Evolutionary conservation across 1,139 yeast species (phyloP).

Genomic region (Taiozyma onychis): DNA sequence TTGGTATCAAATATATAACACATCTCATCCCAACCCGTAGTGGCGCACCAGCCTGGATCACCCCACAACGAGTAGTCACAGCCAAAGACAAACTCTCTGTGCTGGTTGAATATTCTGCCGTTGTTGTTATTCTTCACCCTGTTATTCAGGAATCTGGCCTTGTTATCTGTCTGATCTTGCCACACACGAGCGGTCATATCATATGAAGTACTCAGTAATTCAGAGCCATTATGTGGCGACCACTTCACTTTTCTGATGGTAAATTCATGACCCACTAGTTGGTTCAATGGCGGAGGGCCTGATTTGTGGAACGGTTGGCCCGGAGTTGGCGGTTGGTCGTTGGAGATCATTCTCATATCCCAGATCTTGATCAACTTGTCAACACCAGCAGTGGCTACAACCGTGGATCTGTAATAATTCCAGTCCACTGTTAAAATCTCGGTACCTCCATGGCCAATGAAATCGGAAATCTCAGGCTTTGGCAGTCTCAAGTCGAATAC

Average conservation of each 20-base stretch:
- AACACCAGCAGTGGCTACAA: slow-evolving; percentile 85
- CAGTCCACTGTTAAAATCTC: slow-evolving; percentile 82
- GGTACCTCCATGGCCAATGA: slow-evolving; percentile 70
- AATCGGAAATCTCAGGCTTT: slow-evolving; percentile 47
- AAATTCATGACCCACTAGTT: slow-evolving; percentile 80
- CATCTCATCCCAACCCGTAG: slow-evolving; percentile 97
- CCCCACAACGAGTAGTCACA: slow-evolving; percentile 98
- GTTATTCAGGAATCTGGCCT: slow-evolving; percentile 35
- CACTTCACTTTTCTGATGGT: slow-evolving; percentile 79
- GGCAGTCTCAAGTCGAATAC: slow-evolving; percentile 82
- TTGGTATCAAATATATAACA: slow-evolving; percentile 83
- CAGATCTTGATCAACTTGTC: slow-evolving; percentile 79
- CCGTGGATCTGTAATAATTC: slow-evolving; percentile 78
- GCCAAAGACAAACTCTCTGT: slow-evolving; percentile 89
- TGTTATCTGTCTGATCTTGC: slow-evolving; percentile 52
- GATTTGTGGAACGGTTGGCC: slow-evolving; percentile 32
- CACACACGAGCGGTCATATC: slow-evolving; percentile 91
- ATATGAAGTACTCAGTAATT: slow-evolving; percentile 71
- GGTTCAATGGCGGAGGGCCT: slow-evolving; percentile 71
- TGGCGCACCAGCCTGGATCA: slow-evolving; percentile 90
- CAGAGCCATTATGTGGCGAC: slow-evolving; percentile 82
- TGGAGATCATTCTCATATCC: slow-evolving; percentile 72
- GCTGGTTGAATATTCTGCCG: slow-evolving; percentile 56
- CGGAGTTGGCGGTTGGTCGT: slow-evolving; percentile 33
- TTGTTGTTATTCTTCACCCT: slow-evolving; percentile 41